Base-by-base conservation (phyloP, 805 yeast species). In the Komagataella populi region DNA sequence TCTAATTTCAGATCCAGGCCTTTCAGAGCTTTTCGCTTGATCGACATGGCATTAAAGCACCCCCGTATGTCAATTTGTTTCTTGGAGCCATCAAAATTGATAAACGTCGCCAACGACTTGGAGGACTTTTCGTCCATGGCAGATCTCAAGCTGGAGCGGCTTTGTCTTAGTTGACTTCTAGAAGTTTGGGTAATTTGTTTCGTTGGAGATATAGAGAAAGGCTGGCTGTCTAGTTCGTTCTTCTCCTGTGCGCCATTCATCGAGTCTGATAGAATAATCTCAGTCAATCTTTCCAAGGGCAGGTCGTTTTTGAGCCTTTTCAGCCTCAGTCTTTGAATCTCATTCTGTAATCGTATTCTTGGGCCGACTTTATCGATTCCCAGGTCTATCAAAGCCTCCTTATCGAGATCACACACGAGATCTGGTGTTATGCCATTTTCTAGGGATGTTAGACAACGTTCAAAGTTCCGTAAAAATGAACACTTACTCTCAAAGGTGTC, bases 281-380 rank as follows among this genome's bases (percentile, higher is more conserved):
- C 57, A 6, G 52, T 54, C n/a, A 66, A 52, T 14, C 55, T 52
- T 4, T 52, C 53, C 2, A 54, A 45, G 2, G 62, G 58, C 6
- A 65, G 47, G 18, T 51, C 23, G 1, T 58, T 52, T 47, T 53
- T 56, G 3, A 59, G 56, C 49, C 56, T 62, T 49, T 66, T 71
- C 4, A 68, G 56, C 48, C 76, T 71, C 52, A 80, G 58, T 46
- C 69, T 63, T 30, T 74, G 69, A 3, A 86, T 71, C 18, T 83
- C 81, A 14, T 78, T 69, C 58, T 83, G 78, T 8, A 91, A 65
- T 24, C 84, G 70, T 18, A 91, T 70, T 23, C 96, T 70, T 63
- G 93, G 98, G 1, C 98, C 97, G 14, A 91, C 77, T 56, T 79
- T 83, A n/a, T 59, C 55, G 8, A 91, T 65, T 0, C 96, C 96